Base-by-base conservation (phyloP, 495 filamentous ascomycete genomes). In the Pyrenopolyporus hunteri region DNA sequence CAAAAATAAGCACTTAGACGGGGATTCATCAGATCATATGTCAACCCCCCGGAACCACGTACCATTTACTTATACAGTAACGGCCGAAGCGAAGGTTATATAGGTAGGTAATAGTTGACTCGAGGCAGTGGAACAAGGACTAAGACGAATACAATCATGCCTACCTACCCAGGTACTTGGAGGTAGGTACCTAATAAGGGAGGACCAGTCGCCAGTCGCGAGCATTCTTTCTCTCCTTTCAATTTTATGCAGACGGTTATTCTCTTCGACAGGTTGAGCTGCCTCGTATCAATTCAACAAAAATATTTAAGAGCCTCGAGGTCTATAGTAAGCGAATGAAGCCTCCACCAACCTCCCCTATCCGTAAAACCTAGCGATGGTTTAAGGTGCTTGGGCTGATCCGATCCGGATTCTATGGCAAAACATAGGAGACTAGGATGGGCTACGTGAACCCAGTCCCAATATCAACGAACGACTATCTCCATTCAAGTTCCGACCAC, bases 241-340 rank as follows among this genome's bases (percentile, higher is more conserved):
- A 5, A 9, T 5, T 4, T 29, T 4, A 9, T n/a, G n/a, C n/a
- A n/a, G n/a, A n/a, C n/a, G n/a, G n/a, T n/a, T n/a, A n/a, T n/a
- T n/a, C 13, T 3, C 19, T 6, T 10, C 16, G 17, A 60, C 40
- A 45, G 49, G 47, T 53, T 33, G 40, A 53, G 23, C 17, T 13
- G 42, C 22, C 19, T 44, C n/a, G n/a, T n/a, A 20, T 28, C 6
- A 10, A 35, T 8, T 45, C 31, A 17, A 32, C n/a, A 13, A 23
- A 56, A 51, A 37, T 20, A 13, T 37, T 20, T 28, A 53, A 35
- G 23, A 26, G 28, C 59, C 53, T 57, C 59, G 59, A 63, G 53
- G 59, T 63, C 23, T 45, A 42, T 6, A 25, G 13, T 22, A 32
- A 62, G 49, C 29, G 58, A 62, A 10, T 31, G 58, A 16, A 14